Conservation (phyloP, 2,329 filamentous ascomycete species). For the Coniochaeta hoffmannii region DNA sequence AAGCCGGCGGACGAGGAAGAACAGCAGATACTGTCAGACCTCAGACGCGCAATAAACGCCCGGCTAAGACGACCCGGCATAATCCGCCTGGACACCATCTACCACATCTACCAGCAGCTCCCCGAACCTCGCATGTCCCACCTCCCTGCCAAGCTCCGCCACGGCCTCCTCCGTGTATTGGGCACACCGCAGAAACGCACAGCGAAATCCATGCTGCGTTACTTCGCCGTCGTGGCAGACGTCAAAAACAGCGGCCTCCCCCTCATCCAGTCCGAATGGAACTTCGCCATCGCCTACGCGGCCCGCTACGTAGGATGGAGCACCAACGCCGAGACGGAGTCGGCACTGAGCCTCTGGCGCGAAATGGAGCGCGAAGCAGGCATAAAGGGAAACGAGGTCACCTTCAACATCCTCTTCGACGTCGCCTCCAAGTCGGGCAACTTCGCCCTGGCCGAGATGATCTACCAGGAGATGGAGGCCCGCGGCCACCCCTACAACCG, state of each 20-base stretch:
- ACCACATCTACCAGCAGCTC: constrained; percentile 39
- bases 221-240: constrained; percentile 77
- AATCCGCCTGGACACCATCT: constrained; percentile 35
- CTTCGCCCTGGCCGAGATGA: constrained; percentile 74
- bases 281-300: constrained; percentile 71
- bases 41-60: constrained; percentile 32
- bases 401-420: constrained; percentile 90
- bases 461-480: constrained; percentile 71
- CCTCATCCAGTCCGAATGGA: constrained; percentile 68
- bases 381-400: constrained; percentile 63
- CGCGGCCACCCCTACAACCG: constrained; percentile 66
- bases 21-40: constrained; percentile 25
- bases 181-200: constrained; percentile 53
- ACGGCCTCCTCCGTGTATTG: constrained; percentile 59
- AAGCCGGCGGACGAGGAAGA: constrained; percentile 25
- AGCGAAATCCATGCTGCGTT: constrained; percentile 64
- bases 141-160: constrained; percentile 45
- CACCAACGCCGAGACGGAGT: constrained; percentile 53
- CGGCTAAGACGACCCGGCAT: constrained; percentile 33
- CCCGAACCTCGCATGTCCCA: constrained; percentile 46
- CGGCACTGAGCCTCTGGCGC: constrained; percentile 71
- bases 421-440: constrained; percentile 80
- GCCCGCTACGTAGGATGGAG: constrained; percentile 59
- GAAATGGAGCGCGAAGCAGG: constrained; percentile 76
- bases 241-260: constrained; percentile 67